A percentile compares a stretch with the other conserved stretches of the same genome.
Evolutionary conservation across 495 filamentous ascomycete genomes (phyloP).

Genomic region (Lasiosphaeriaceae sp.): DNA sequence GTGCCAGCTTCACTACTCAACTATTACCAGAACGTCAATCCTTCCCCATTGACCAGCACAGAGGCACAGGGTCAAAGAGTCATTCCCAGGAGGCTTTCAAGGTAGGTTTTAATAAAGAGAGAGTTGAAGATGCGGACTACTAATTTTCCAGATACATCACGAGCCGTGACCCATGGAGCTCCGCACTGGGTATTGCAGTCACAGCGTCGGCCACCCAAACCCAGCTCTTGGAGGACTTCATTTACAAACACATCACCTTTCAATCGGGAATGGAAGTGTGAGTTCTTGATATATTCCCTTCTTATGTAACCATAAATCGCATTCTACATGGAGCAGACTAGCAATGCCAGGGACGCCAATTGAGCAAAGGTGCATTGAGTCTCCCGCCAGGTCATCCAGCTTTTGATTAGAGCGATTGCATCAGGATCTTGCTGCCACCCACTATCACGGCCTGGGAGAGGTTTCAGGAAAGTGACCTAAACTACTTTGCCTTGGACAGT

Average conservation of each 20-base stretch:
- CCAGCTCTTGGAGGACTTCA: constrained; percentile 8
- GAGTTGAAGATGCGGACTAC: too few relatives aligned
- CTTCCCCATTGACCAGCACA: too few relatives aligned
- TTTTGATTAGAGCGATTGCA: constrained; percentile 12
- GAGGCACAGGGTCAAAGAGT: not conserved
- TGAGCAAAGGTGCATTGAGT: not conserved
- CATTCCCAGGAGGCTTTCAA: not conserved
- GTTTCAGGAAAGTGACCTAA: constrained; percentile 12
- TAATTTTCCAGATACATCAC: constrained; percentile 9
- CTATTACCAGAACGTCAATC: too few relatives aligned
- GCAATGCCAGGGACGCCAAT: not conserved
- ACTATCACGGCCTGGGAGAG: constrained; percentile 12
- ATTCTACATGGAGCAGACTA: constrained; percentile 1
- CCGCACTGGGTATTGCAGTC: constrained; percentile 9
- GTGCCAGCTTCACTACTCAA: too few relatives aligned
- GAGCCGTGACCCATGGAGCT: constrained; percentile 10
- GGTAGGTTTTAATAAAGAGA: not conserved
- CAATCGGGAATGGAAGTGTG: constrained; percentile 8
- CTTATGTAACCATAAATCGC: too few relatives aligned
- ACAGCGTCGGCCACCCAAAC: constrained; percentile 12
- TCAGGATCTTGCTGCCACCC: not conserved
- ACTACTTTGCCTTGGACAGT: too few relatives aligned
- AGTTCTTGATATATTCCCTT: too few relatives aligned
- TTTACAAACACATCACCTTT: constrained; percentile 19
- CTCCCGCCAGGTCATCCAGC: constrained; percentile 1